These are phyloP conservation scores for Erodium maritimum DNA, from an alignment of 345 rosid genomes.

Conservation along the genomic window DNA sequence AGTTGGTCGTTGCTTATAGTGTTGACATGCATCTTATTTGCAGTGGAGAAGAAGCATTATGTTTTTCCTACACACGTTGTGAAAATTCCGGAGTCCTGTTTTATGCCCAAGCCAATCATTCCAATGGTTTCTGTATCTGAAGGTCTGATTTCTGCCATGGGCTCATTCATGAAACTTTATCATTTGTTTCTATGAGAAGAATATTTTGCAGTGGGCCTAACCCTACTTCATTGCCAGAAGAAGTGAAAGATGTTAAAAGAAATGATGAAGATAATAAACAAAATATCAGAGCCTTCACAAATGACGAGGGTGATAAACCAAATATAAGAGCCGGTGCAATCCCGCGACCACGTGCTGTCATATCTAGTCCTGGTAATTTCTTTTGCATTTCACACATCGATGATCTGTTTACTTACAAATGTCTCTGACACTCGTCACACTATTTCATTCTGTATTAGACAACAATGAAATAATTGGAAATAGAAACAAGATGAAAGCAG, in stretches of 20 bases:
- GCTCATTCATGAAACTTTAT: neutral
- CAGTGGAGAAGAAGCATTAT: neutral
- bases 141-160: neutral
- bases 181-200: neutral
- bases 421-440: neutral
- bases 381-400: neutral
- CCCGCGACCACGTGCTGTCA: constrained; percentile 57
- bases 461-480: constrained; percentile 45
- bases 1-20: neutral
- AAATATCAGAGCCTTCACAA: constrained; percentile 32
- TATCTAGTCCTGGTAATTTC: constrained; percentile 52
- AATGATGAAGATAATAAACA: constrained; percentile 13
- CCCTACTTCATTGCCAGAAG: neutral
- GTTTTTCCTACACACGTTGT: neutral
- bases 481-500: constrained; percentile 21
- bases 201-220: neutral
- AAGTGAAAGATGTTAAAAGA: neutral
- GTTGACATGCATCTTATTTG: neutral
- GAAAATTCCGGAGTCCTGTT: neutral
- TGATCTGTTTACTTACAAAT: neutral
- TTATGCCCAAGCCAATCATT: neutral
- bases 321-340: constrained; percentile 36
- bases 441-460: constrained; percentile 15
- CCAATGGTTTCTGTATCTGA: neutral
- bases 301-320: constrained; percentile 24